Evolutionary conservation across 495 filamentous ascomycete species (phyloP).

Genomic region (Penicillium maclennaniae): DNA sequence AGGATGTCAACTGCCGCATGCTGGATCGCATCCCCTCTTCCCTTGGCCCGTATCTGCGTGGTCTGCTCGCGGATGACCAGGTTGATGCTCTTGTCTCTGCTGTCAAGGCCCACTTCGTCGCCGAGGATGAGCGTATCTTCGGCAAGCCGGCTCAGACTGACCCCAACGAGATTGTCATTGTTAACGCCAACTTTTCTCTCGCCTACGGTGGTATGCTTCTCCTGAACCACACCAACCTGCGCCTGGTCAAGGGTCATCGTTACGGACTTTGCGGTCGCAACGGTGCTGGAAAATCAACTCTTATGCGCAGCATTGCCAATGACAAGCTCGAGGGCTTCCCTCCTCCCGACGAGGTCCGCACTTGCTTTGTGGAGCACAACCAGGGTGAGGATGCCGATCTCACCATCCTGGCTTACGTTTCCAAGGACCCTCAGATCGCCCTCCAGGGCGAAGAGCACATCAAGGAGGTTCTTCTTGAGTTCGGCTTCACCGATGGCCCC

Average conservation of each 20-base stretch:
- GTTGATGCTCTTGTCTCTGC: constrained; percentile 58
- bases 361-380: constrained; percentile 98
- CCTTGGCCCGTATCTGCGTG: constrained; percentile 69
- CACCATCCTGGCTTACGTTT: constrained; percentile 86
- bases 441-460: constrained; percentile 75
- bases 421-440: constrained; percentile 76
- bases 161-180: constrained; percentile 86
- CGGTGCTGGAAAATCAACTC: constrained; percentile 94
- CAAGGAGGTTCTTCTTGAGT: constrained; percentile 74
- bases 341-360: constrained; percentile 80
- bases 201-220: constrained; percentile 98
- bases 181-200: constrained; percentile 96
- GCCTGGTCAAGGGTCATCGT: constrained; percentile 89
- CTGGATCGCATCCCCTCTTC: constrained; percentile 63
- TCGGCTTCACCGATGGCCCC: constrained; percentile 88
- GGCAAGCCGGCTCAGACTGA: constrained; percentile 81
- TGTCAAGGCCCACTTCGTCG: constrained; percentile 66
- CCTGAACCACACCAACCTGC: constrained; percentile 92
- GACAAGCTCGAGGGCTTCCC: constrained; percentile 98
- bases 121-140: constrained; percentile 81
- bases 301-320: constrained; percentile 93
- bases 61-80: constrained; percentile 57
- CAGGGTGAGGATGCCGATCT: constrained; percentile 95
- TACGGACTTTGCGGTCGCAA: constrained; percentile 97
- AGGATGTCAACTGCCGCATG: constrained; percentile 82